Percentiles rank a stretch among this genome's conserved stretches.
Conservation (phyloP, 768 basidiomycete genomes). For the Russula virescens region DNA sequence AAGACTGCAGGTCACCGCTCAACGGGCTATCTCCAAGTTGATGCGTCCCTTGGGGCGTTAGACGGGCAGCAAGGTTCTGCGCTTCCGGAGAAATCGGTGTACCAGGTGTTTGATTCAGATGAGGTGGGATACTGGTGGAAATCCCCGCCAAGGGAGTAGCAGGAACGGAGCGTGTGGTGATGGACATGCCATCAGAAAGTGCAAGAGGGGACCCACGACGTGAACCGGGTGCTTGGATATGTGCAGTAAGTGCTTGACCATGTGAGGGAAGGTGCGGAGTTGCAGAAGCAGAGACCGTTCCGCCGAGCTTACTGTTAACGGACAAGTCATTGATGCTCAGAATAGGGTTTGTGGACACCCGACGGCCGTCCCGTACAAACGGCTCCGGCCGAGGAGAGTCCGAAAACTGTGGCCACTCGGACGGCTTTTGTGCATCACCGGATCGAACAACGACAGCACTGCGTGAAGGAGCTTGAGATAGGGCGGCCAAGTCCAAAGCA, state of each 20-base stretch:
- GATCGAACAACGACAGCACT: slow-evolving; percentile 49
- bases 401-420: slow-evolving; percentile 92
- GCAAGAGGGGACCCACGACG: slow-evolving; percentile 72
- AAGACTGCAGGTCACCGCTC: slow-evolving; percentile 60
- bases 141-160: slow-evolving; percentile 66
- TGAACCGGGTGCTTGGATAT: slow-evolving; percentile 43
- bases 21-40: slow-evolving; percentile 47
- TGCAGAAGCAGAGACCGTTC: slow-evolving; percentile 50
- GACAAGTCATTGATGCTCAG: slow-evolving; percentile 50
- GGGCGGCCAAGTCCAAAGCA: slow-evolving; percentile 87
- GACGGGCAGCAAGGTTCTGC: slow-evolving; percentile 57
- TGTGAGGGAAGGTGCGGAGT: slow-evolving; percentile 63
- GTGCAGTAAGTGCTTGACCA: slow-evolving; percentile 43
- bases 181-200: slow-evolving; percentile 52
- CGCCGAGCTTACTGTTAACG: slow-evolving; percentile 37
- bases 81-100: slow-evolving; percentile 59
- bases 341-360: slow-evolving; percentile 69
- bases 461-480: slow-evolving; percentile 74
- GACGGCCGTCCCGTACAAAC: slow-evolving; percentile 53
- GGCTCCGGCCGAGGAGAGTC: slow-evolving; percentile 60
- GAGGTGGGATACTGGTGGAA: slow-evolving; percentile 40
- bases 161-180: slow-evolving; percentile 70
- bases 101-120: slow-evolving; percentile 60
- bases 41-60: slow-evolving; percentile 41
- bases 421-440: slow-evolving; percentile 61